Conservation (phyloP, 768 basidiomycete genomes). For the Daedaleopsis nitida region DNA sequence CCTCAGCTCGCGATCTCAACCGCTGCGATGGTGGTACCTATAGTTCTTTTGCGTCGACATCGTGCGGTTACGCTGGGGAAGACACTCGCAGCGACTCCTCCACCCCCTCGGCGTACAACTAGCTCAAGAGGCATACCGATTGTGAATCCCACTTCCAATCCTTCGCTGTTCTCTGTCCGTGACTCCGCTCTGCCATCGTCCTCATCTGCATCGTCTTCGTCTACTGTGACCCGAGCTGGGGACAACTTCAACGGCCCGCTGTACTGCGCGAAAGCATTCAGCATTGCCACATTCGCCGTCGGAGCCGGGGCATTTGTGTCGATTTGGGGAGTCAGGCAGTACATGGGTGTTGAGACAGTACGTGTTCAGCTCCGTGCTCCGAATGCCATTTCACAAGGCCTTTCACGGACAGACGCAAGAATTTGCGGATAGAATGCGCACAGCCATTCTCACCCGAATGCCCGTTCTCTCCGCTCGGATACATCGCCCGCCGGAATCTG, state of each 20-base stretch:
- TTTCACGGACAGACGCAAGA: conserved; percentile 47
- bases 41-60: conserved; percentile 32
- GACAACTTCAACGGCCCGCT: conserved; percentile 52
- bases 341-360: conserved; percentile 59
- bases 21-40: conserved; percentile 32
- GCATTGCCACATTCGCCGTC: conserved; percentile 65
- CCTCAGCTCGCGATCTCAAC: conserved; percentile 34
- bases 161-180: neutral
- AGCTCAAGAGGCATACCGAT: conserved; percentile 3
- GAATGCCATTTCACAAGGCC: conserved; percentile 1
- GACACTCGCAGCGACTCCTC: conserved; percentile 22
- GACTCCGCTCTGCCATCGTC: neutral
- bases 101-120: conserved; percentile 18
- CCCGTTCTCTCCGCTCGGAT: conserved; percentile 55
- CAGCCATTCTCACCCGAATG: conserved; percentile 45
- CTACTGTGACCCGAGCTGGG: conserved; percentile 1
- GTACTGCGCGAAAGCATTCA: conserved; percentile 63
- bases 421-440: conserved; percentile 61
- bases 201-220: neutral
- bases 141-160: conserved; percentile 1
- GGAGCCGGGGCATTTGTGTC: conserved; percentile 45
- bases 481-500: conserved; percentile 43
- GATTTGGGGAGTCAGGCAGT: conserved; percentile 51
- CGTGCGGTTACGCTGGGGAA: conserved; percentile 14
- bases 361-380: conserved; percentile 26